These are phyloP conservation scores for Elaeagnus macrophylla DNA, from an alignment of 306 rosid species.

Conservation along the genomic window DNA sequence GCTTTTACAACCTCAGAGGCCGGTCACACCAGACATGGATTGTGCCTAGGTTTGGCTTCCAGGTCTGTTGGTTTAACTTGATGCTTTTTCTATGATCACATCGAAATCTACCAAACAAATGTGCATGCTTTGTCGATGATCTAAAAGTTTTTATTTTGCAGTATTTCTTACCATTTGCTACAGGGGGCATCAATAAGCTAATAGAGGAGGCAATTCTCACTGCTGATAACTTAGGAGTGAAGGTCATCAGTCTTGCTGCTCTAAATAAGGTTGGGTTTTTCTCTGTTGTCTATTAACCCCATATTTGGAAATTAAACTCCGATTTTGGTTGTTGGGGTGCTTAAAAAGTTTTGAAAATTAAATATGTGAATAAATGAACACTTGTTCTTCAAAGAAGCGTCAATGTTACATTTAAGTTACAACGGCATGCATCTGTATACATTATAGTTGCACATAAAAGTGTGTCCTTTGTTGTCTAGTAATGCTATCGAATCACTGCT, in stretches of 20 bases:
- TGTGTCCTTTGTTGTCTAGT: too few species aligned
- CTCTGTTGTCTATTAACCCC: background rate
- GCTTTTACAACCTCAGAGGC: constrained; percentile 56
- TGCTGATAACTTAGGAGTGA: constrained; percentile 80
- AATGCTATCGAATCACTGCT: too few species aligned
- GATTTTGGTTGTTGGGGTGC: too few species aligned
- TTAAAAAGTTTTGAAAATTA: too few species aligned
- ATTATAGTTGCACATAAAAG: too few species aligned
- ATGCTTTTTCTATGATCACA: too few species aligned
- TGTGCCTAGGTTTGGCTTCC: constrained; percentile 83
- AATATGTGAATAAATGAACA: too few species aligned
- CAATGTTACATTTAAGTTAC: too few species aligned
- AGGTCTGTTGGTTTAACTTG: constrained; percentile 30
- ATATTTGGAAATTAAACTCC: too few species aligned
- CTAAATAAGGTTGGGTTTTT: constrained; percentile 69
- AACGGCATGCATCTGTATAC: too few species aligned
- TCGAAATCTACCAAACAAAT: too few species aligned
- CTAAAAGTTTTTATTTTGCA: constrained; percentile 11
- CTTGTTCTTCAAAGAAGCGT: too few species aligned
- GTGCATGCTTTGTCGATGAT: background rate
- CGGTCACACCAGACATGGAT: constrained; percentile 80
- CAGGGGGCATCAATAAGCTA: constrained; percentile 73
- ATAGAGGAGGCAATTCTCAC: constrained; percentile 77
- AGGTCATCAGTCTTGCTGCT: constrained; percentile 95
- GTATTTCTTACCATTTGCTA: constrained; percentile 95